Base-by-base conservation (phyloP, 345 rosid genomes). In the Corchorus capsularis region DNA sequence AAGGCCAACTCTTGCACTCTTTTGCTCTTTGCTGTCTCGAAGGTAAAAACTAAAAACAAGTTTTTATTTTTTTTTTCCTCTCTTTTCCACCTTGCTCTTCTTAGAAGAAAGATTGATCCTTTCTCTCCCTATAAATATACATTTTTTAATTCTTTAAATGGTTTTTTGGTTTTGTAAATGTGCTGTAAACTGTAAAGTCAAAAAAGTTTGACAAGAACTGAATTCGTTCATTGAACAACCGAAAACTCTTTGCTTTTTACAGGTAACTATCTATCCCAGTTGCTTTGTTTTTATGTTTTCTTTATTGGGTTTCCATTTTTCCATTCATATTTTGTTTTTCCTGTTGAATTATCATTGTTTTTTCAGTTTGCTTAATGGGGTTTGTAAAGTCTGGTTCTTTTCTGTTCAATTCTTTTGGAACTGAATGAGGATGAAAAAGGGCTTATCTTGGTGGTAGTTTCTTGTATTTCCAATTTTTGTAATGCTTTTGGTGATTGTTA, bases 1-100 rank as follows among this genome's bases (percentile, higher is more conserved):
- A 57, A 50, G 79, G 78, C 82, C 27, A 27, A 41, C 72, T 77
- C 11, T 72, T 39, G 43, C 43, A 39, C 6, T 39, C 43, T 39
- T 1, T 39, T 39, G 41, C 75, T 50, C 77, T 39, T 49, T 73
- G 82, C 83, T 80, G 82, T 79, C 83, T 41, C 37, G 16, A 70
- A 78, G 63, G 80, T 76, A 76, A 83, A 79, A 49, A 15, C 57
- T 15, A 14, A 49, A 66, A 49, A 66, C 43, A 39, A 39, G 43
- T 63, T 32, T 64, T 14, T n/a, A n/a, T n/a, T n/a, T 52, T 22
- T 41, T 54, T 79, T 20, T 72, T 79, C 66, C 75, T 57, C 75
- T 75, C 60, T 62, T 53, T 62, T 11, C 63, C 83, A 73, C 87
- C 81, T 91, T 83, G 92, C 91, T 87, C 91, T 75, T 83, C 79